Evolutionary conservation across 768 basidiomycete genomes (phyloP).

Genomic region (Harrya chromipes): DNA sequence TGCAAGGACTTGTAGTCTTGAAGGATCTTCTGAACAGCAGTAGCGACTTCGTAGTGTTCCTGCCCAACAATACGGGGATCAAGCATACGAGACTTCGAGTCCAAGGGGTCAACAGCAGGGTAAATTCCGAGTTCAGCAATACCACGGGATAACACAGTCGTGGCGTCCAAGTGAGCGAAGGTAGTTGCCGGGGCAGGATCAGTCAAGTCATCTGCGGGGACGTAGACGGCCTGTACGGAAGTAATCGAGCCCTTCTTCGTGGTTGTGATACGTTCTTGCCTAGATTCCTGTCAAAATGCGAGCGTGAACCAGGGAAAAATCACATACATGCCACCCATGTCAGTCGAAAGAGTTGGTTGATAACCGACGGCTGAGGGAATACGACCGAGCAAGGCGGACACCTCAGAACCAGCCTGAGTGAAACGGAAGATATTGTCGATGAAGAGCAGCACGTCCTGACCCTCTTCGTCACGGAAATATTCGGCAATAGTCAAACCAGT

Average conservation of each 20-base stretch:
- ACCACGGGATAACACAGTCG: conserved; percentile 98
- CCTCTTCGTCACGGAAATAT: conserved; percentile 99
- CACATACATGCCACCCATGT: conserved; percentile 98
- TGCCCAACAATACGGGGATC: conserved; percentile 97
- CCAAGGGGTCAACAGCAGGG: conserved; percentile 98
- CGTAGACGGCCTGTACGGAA: conserved; percentile 99
- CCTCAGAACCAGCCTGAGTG: conserved; percentile 99
- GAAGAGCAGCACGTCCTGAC: conserved; percentile 99
- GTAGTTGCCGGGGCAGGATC: conserved; percentile 99
- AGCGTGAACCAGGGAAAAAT: background rate
- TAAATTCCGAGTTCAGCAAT: conserved; percentile 99
- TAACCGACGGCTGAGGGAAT: conserved; percentile 99
- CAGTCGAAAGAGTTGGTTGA: conserved; percentile 98
- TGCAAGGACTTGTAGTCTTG: conserved; percentile 96
- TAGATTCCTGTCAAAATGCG: conserved; percentile 27
- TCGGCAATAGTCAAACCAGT: conserved; percentile 99
- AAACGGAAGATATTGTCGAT: conserved; percentile 99
- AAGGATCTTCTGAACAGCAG: conserved; percentile 95
- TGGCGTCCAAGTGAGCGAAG: conserved; percentile 99
- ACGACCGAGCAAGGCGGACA: conserved; percentile 99
- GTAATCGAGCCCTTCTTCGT: conserved; percentile 99
- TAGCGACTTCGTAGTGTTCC: conserved; percentile 96
- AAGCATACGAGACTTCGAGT: conserved; percentile 99
- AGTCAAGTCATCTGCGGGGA: conserved; percentile 99
- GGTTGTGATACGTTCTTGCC: conserved; percentile 99